Evolutionary conservation across 1,284 basidiomycete species (phyloP).

Genomic region (Ustilago cynodontis): DNA sequence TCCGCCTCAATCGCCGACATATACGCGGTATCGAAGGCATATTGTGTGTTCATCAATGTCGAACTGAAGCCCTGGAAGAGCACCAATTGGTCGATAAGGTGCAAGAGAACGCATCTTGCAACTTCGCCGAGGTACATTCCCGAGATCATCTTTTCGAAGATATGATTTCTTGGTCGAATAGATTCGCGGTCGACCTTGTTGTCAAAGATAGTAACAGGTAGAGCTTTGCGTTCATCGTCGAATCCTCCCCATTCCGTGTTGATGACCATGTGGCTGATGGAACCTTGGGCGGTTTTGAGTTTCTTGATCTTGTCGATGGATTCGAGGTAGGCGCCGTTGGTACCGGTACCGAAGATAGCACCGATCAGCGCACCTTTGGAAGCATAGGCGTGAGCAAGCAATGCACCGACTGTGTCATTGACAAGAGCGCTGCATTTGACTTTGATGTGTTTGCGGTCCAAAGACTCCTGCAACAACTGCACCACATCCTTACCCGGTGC

Average conservation of each 20-base stretch:
- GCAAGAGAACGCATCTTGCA: constrained; percentile 84
- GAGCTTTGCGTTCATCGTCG: constrained; percentile 76
- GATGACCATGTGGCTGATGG: constrained; percentile 80
- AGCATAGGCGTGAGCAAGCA: constrained; percentile 91
- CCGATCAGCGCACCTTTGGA: constrained; percentile 85
- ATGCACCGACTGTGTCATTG: constrained; percentile 92
- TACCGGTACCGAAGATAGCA: constrained; percentile 95
- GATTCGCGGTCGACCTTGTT: constrained; percentile 91
- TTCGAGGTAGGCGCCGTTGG: constrained; percentile 97
- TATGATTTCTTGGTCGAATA: constrained; percentile 92
- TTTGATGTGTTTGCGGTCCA: constrained; percentile 92
- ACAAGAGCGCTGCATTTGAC: constrained; percentile 94
- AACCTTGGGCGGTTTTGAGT: constrained; percentile 54
- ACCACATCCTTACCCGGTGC: constrained; percentile 94
- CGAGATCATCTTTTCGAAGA: constrained; percentile 97
- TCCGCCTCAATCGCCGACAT: constrained; percentile 85
- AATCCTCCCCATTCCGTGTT: constrained; percentile 85
- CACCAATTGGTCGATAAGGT: constrained; percentile 80
- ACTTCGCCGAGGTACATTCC: constrained; percentile 99
- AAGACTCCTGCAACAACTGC: constrained; percentile 88
- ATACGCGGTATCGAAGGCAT: constrained; percentile 91
- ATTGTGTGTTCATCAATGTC: constrained; percentile 82
- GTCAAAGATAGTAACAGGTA: constrained; percentile 93
- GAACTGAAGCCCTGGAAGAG: constrained; percentile 86
- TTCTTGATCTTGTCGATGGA: constrained; percentile 86